Percentiles rank a stretch among this genome's conserved stretches.
Conservation (phyloP, 2,329 filamentous ascomycete genomes). For the Graphilbum fragrans region DNA sequence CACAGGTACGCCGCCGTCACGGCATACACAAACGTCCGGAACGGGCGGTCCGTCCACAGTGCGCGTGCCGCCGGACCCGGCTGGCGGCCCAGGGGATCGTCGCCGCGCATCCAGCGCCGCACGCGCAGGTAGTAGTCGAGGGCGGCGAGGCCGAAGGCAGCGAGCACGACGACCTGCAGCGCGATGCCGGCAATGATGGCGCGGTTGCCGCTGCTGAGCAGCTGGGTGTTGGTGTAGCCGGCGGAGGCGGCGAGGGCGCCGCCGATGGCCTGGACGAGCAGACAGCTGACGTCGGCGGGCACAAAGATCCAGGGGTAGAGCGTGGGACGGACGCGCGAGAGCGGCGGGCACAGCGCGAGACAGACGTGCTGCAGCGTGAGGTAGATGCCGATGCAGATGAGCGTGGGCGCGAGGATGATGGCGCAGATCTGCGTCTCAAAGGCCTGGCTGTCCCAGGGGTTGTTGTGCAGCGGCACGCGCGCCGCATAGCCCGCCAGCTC, state of each 20-base stretch:
- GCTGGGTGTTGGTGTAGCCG: slow-evolving; percentile 18
- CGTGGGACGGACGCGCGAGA: slow-evolving; percentile 38
- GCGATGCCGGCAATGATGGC: slow-evolving; percentile 41
- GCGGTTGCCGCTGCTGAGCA: slow-evolving; percentile 34
- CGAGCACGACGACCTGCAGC: slow-evolving; percentile 39
- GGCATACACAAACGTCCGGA: slow-evolving; percentile 30
- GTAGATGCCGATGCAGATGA: slow-evolving; percentile 52
- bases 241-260: slow-evolving; percentile 42
- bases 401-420: slow-evolving; percentile 47
- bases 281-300: slow-evolving; percentile 45
- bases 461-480: slow-evolving; percentile 35
- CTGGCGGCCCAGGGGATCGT: neutral
- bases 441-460: slow-evolving; percentile 40
- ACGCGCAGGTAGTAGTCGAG: slow-evolving; percentile 33
- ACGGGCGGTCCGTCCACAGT: slow-evolving; percentile 30
- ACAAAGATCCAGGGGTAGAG: slow-evolving; percentile 46
- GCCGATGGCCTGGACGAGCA: slow-evolving; percentile 46
- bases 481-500: slow-evolving; percentile 43
- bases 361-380: slow-evolving; percentile 50
- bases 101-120: slow-evolving; percentile 21
- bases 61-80: slow-evolving; percentile 14
- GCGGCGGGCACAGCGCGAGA: slow-evolving; percentile 31
- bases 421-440: slow-evolving; percentile 48
- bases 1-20: slow-evolving; percentile 30
- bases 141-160: slow-evolving; percentile 29